phyloP scores from a whole-genome alignment of 192 early-diverging fungal species.

The Obelidium mucronatum region DNA sequence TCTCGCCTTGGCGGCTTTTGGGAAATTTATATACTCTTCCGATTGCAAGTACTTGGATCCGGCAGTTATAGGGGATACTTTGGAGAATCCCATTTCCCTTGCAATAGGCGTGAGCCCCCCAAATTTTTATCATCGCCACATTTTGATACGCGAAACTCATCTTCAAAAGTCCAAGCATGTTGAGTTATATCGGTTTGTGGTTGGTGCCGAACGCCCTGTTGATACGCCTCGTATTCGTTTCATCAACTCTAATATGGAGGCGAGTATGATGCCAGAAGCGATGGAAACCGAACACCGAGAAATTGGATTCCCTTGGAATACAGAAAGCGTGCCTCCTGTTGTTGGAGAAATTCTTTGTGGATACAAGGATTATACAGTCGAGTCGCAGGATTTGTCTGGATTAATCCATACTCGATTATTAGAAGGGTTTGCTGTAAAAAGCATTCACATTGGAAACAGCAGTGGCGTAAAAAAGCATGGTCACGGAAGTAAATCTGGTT shows the following conservation, averaged over 20 bases:
- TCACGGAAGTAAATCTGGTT: not conserved
- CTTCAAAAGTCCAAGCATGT: slow-evolving; percentile 36
- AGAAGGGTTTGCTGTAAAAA: slow-evolving; percentile 55
- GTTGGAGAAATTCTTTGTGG: slow-evolving; percentile 58
- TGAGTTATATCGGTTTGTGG: not conserved
- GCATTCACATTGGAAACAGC: slow-evolving; percentile 41
- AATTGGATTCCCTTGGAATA: slow-evolving; percentile 55
- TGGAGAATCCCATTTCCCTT: not conserved
- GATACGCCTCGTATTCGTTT: slow-evolving; percentile 48
- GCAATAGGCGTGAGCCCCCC: no score
- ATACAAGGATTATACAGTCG: slow-evolving; percentile 50
- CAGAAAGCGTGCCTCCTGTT: slow-evolving; percentile 46
- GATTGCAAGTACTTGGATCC: slow-evolving; percentile 54
- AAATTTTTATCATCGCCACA: slow-evolving; percentile 60
- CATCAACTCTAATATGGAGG: slow-evolving; percentile 43
- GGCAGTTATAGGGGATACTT: not conserved
- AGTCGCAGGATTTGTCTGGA: slow-evolving; percentile 14
- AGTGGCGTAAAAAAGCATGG: no score
- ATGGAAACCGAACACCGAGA: slow-evolving; percentile 34
- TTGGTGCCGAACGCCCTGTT: slow-evolving; percentile 46
- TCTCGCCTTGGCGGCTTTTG: slow-evolving; percentile 47
- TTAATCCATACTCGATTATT: slow-evolving; percentile 47
- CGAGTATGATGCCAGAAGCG: not conserved
- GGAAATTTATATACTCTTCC: slow-evolving; percentile 54
- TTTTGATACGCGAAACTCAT: slow-evolving; percentile 41